Percentiles rank a stretch among this genome's conserved stretches.
phyloP scores from a whole-genome alignment of 129 eudicot genomes.

The Escallonia rubra region DNA sequence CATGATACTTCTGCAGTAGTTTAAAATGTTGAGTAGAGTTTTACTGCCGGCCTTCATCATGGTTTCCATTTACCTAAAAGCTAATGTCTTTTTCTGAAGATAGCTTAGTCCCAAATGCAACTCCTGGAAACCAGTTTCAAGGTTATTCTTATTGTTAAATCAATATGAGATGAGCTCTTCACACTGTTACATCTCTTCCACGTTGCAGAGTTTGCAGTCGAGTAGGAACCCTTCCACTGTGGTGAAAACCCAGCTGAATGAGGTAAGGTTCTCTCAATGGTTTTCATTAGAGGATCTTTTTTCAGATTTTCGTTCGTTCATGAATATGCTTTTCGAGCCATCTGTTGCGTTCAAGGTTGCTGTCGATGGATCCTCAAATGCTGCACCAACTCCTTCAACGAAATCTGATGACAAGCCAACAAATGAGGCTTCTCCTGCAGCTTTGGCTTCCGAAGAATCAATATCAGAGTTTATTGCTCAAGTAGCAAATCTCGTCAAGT shows the following conservation, averaged over 20 bases:
- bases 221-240: constrained; percentile 29
- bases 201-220: constrained; percentile 29
- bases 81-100: background rate
- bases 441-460: constrained; percentile 43
- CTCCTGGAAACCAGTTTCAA: background rate
- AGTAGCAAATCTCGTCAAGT: constrained; percentile 58
- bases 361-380: constrained; percentile 34
- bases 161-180: background rate
- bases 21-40: background rate
- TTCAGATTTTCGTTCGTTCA: constrained; percentile 11
- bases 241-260: constrained; percentile 43
- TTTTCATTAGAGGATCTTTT: constrained; percentile 19
- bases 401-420: constrained; percentile 30
- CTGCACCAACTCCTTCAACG: constrained; percentile 8
- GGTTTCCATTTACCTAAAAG: background rate
- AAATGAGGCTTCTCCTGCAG: constrained; percentile 16
- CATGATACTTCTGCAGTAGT: background rate
- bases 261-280: constrained; percentile 38
- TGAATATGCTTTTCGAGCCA: constrained; percentile 26
- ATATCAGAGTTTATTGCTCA: constrained; percentile 43
- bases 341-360: constrained; percentile 52
- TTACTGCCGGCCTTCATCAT: background rate
- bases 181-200: background rate
- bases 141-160: background rate
- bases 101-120: background rate